Percentiles rank a stretch among this genome's conserved stretches.
These are phyloP conservation scores for Balakata baccata DNA, from an alignment of 345 rosid genomes.

Conservation along the genomic window DNA sequence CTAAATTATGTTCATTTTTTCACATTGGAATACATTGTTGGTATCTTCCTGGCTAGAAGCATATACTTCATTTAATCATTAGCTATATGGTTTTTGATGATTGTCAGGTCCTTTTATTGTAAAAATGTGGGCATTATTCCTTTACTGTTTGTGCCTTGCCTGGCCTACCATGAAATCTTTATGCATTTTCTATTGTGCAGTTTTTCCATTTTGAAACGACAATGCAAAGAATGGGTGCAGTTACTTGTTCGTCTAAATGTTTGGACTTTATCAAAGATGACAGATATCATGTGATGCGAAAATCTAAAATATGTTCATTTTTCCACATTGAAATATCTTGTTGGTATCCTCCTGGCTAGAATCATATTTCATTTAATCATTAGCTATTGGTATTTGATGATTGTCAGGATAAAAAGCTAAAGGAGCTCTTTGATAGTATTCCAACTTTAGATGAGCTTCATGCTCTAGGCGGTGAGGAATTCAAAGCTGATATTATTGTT, in stretches of 20 bases:
- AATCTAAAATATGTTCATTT: not conserved
- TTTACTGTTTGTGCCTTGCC: not conserved
- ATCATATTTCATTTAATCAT: slow-evolving; percentile 3
- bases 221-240: slow-evolving; percentile 1
- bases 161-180: not conserved
- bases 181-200: not conserved
- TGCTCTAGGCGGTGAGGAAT: slow-evolving; percentile 70
- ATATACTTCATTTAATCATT: not conserved
- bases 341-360: not conserved
- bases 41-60: not conserved
- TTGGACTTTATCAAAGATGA: slow-evolving; percentile 4
- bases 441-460: slow-evolving; percentile 89
- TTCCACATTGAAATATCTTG: not conserved
- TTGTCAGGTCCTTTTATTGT: not conserved
- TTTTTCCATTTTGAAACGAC: not conserved
- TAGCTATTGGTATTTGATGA: slow-evolving; percentile 10
- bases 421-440: slow-evolving; percentile 58
- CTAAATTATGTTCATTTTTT: not conserved
- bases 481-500: slow-evolving; percentile 71
- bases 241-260: slow-evolving; percentile 4
- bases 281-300: not conserved
- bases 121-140: not conserved
- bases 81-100: too few relatives aligned
- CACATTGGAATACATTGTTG: not conserved
- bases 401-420: slow-evolving; percentile 77